Conservation (phyloP, 139 green algal genomes). For the Tetraselmis chui region DNA sequence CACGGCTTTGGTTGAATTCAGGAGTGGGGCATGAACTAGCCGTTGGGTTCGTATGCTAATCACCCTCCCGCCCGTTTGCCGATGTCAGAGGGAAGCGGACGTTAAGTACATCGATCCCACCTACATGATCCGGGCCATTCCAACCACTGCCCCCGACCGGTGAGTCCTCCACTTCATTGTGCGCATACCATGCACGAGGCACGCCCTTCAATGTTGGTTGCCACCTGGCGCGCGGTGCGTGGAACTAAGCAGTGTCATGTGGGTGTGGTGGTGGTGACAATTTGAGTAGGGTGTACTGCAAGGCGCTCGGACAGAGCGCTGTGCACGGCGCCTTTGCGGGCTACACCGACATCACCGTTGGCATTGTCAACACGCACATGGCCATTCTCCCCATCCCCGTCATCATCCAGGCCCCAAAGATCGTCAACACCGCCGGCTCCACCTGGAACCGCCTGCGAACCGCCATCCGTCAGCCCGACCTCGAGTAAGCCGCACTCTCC, state of each 20-base stretch:
- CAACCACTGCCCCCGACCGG: conserved; percentile 78
- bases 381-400: conserved; percentile 67
- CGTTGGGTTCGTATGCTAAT: too few species aligned
- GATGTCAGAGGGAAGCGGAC: conserved; percentile 49
- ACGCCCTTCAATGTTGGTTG: too few species aligned
- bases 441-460: not conserved
- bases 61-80: too few species aligned
- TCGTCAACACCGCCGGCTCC: not conserved
- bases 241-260: too few species aligned
- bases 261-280: too few species aligned
- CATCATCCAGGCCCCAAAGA: conserved; percentile 62
- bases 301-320: conserved; percentile 82
- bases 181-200: too few species aligned
- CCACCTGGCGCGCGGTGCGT: not conserved
- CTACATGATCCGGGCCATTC: conserved; percentile 95
- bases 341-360: conserved; percentile 86
- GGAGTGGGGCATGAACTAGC: too few species aligned
- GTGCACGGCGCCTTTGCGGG: conserved; percentile 94
- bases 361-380: conserved; percentile 82
- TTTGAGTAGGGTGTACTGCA: conserved; percentile 86
- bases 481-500: not conserved
- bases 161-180: too few species aligned
- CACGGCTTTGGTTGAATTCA: not conserved
- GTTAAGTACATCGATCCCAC: conserved; percentile 94
- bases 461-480: not conserved